A percentile compares a stretch with the other conserved stretches of the same genome.
phyloP scores from a whole-genome alignment of 495 filamentous ascomycete genomes.

The Xylaria venustula region DNA sequence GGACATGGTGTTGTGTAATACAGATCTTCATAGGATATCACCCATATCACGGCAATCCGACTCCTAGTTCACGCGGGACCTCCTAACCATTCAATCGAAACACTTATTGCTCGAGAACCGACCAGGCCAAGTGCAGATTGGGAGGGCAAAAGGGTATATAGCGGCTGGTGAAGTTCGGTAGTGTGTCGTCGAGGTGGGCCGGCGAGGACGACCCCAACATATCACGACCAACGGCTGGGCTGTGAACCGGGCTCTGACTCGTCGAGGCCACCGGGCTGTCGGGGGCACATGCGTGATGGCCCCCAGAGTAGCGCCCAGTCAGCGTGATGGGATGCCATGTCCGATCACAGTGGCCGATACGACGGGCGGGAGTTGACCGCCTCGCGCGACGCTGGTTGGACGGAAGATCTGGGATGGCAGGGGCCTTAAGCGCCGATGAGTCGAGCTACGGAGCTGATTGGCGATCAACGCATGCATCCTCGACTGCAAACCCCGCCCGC shows the following conservation, averaged over 20 bases:
- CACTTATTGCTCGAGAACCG: slow-evolving; percentile 43
- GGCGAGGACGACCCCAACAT: slow-evolving; percentile 20
- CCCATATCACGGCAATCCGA: slow-evolving; percentile 27
- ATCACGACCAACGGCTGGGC: slow-evolving; percentile 26
- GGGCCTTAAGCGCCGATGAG: slow-evolving; percentile 16
- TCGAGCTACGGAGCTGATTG: slow-evolving; percentile 15
- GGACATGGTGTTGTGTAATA: slow-evolving; percentile 31
- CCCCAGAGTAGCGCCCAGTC: slow-evolving; percentile 34
- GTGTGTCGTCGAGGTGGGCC: slow-evolving; percentile 30
- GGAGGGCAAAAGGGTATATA: slow-evolving; percentile 49
- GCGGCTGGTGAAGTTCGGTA: slow-evolving; percentile 51
- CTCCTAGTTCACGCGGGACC: slow-evolving; percentile 28
- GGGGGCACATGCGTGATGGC: slow-evolving; percentile 35
- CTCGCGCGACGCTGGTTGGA: slow-evolving; percentile 15
- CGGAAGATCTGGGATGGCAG: slow-evolving; percentile 8
- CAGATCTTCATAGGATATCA: slow-evolving; percentile 30
- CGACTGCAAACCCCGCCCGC: slow-evolving; percentile 7
- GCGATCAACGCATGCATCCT: slow-evolving; percentile 7
- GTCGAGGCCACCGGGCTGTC: slow-evolving; percentile 31
- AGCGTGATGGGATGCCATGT: slow-evolving; percentile 29
- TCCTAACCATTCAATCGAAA: slow-evolving; percentile 45
- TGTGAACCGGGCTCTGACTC: slow-evolving; percentile 41
- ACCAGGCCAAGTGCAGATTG: slow-evolving; percentile 31
- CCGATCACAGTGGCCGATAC: slow-evolving; percentile 7
- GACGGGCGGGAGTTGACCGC: slow-evolving; percentile 6